Evolutionary conservation across 176 grass and related monocot species (phyloP).

Genomic region (Lolium rigidum): DNA sequence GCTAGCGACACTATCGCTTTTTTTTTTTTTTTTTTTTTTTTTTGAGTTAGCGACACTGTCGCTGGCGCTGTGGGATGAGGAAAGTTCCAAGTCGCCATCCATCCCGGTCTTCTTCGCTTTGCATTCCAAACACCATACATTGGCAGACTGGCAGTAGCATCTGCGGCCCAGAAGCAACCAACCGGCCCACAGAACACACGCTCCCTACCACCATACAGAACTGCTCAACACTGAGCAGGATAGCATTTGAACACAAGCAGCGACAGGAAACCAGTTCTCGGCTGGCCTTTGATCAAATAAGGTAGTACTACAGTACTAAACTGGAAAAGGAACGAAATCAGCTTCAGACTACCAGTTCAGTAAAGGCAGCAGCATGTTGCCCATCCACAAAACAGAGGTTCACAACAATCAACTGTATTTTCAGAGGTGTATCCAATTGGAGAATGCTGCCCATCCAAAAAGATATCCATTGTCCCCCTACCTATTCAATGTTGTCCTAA

Average conservation of each 20-base stretch:
- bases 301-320: background rate
- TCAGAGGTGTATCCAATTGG: background rate
- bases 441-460: background rate
- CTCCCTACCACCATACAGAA: background rate
- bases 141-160: background rate
- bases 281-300: background rate
- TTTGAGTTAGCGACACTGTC: background rate
- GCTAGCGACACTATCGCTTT: background rate
- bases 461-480: background rate
- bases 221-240: background rate
- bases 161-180: constrained; percentile 16
- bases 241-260: background rate
- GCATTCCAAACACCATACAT: constrained; percentile 4
- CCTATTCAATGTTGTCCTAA: background rate
- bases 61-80: background rate
- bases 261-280: background rate
- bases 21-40: too few relatives aligned
- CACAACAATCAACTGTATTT: background rate
- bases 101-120: background rate
- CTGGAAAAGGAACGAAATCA: background rate
- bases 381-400: background rate
- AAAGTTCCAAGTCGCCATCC: constrained; percentile 9
- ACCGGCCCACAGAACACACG: background rate
- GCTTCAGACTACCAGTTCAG: background rate
- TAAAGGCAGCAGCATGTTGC: background rate